Conservation (phyloP, 140 eudicot genomes). For the Bidens hawaiensis region DNA sequence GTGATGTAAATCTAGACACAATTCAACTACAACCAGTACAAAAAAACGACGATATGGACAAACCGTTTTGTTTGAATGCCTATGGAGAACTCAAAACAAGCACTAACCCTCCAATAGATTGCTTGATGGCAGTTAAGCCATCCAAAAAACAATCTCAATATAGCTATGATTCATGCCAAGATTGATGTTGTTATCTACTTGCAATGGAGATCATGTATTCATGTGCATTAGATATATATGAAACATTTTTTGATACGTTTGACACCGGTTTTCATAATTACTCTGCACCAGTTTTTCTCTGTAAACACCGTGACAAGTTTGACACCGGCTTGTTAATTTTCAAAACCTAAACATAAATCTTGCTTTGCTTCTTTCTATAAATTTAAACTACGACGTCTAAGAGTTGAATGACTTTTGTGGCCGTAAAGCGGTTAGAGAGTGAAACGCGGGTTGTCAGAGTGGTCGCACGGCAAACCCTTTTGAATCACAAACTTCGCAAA, state of each 20-base stretch:
- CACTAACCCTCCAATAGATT: slow-evolving; percentile 44
- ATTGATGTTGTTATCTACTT: background rate
- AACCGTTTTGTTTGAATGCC: slow-evolving; percentile 44
- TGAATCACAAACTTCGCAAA: too few relatives aligned
- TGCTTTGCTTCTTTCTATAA: too few relatives aligned
- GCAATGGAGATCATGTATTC: background rate
- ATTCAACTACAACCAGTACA: slow-evolving; percentile 37
- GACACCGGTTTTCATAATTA: background rate
- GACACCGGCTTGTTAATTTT: too few relatives aligned
- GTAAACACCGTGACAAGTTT: too few relatives aligned
- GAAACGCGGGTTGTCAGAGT: too few relatives aligned
- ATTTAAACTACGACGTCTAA: too few relatives aligned
- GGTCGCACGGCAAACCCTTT: too few relatives aligned
- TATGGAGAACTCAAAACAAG: slow-evolving; percentile 43
- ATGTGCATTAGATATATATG: background rate
- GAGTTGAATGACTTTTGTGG: too few relatives aligned
- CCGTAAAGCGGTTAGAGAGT: too few relatives aligned
- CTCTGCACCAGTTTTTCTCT: background rate
- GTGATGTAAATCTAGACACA: slow-evolving; percentile 34
- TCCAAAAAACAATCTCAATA: slow-evolving; percentile 16
- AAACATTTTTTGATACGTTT: background rate
- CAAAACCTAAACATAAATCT: too few relatives aligned
- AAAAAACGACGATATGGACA: background rate
- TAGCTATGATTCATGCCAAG: slow-evolving; percentile 31
- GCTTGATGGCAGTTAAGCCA: slow-evolving; percentile 28